These are phyloP conservation scores for Jatropha curcas DNA, from an alignment of 345 rosid genomes.

Conservation along the genomic window DNA sequence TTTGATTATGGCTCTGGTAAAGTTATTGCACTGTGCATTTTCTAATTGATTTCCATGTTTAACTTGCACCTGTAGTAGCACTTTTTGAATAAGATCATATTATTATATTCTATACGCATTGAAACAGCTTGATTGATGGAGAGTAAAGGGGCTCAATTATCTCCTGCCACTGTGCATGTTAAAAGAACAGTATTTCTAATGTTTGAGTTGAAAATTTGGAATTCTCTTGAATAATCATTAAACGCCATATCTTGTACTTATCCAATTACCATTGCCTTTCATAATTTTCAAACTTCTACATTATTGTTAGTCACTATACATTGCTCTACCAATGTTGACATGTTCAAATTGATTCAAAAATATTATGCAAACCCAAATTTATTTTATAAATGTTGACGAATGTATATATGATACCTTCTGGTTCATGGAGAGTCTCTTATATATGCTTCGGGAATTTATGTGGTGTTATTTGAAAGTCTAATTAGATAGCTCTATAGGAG, in stretches of 20 bases:
- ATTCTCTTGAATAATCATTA: not conserved
- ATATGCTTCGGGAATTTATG: too few species aligned
- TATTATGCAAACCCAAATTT: not conserved
- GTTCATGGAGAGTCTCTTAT: not conserved
- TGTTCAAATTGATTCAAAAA: not conserved
- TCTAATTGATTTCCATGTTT: constrained; percentile 2
- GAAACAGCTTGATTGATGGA: constrained; percentile 5
- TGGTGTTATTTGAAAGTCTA: too few species aligned
- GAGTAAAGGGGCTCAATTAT: not conserved
- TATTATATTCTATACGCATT: constrained; percentile 1
- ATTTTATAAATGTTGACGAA: not conserved
- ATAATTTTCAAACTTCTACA: not conserved
- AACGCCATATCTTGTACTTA: not conserved
- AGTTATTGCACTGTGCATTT: constrained; percentile 7
- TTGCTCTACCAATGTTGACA: not conserved
- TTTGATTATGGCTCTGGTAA: constrained; percentile 44
- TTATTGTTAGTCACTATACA: not conserved
- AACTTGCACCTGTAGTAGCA: not conserved
- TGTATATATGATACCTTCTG: too few species aligned
- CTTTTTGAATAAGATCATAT: not conserved
- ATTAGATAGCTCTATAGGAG: not conserved
- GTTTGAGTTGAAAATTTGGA: constrained; percentile 9
- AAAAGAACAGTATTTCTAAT: constrained; percentile 23
- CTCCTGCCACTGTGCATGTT: constrained; percentile 22
- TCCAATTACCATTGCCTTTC: not conserved